Base-by-base conservation (phyloP, 2,329 filamentous ascomycete genomes). In the Xylariaceae sp. region DNA sequence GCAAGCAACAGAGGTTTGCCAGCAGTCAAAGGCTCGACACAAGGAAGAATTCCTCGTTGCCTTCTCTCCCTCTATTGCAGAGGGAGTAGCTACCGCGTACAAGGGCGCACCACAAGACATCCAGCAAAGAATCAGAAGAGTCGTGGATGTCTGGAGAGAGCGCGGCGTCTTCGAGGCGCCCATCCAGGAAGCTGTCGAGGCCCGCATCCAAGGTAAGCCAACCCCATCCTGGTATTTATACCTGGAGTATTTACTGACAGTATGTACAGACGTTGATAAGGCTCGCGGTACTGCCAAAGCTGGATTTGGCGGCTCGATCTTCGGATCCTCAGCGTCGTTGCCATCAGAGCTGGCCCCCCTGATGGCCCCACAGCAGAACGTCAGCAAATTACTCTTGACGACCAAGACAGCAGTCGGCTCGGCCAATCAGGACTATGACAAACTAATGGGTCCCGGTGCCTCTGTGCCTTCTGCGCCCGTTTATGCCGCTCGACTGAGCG, bases 111-210 rank as follows among this genome's bases (percentile, higher is more conserved):
- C 85, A 6, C 72, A 78, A 23, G 90, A 98, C 32, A 77, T 94
- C 18, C 92, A 96, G 56, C 74, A 76, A 38, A 95, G 95, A 57
- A 68, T 98, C 23, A 75, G 83, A 40, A 76, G 92, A 19, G 90
- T 96, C 1, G 77, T 96, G 3, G 90, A 96, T 51, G 92, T 98
- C 13, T 98, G 92, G 92, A 81, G 82, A 53, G 79, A 90, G 50
- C 74, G 92, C 22, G 65, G 68, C 33, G 92, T 98, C 29, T 98
- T 98, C 50, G 86, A 93, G 41, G 58, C 59, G 1, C 75, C 82
- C 1, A 84, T 94, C 31, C 81, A 94, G 55, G 76, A 80, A 36
- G 82, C 83, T 1, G 78, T 95, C 33, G 90, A 96, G 54, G 66
- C 74, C 37, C 75, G 83, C 19, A 69, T 96, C 33, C 79, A 87